Conservation (phyloP, 176 grass and related monocot genomes). For the Secale cereale region DNA sequence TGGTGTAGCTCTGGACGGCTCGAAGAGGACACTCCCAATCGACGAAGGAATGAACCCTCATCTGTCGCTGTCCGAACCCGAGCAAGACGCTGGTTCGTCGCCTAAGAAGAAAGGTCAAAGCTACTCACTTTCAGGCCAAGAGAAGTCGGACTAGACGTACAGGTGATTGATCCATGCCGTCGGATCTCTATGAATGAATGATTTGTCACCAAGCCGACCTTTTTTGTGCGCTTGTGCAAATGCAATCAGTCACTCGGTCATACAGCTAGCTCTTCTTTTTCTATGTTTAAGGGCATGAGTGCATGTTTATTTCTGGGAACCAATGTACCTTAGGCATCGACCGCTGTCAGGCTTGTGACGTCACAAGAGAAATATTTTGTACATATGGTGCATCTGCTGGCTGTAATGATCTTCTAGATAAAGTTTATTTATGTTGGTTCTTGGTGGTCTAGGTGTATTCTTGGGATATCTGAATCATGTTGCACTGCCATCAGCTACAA, state of each 20-base stretch:
- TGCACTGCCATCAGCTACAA: too few relatives aligned
- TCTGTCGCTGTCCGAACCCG: slow-evolving; percentile 56
- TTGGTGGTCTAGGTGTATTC: neutral
- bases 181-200: neutral
- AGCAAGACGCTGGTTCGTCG: slow-evolving; percentile 44
- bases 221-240: slow-evolving; percentile 63
- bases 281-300: neutral
- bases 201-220: slow-evolving; percentile 50
- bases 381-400: neutral
- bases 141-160: slow-evolving; percentile 49
- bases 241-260: neutral
- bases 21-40: slow-evolving; percentile 86
- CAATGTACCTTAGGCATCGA: neutral
- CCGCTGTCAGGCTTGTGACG: too few relatives aligned
- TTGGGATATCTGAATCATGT: neutral
- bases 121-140: slow-evolving; percentile 31
- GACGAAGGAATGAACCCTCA: slow-evolving; percentile 68
- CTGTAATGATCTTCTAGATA: neutral
- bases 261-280: neutral
- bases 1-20: slow-evolving; percentile 93
- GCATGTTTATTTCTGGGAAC: neutral
- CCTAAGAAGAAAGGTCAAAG: slow-evolving; percentile 41
- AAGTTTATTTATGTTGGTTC: neutral
- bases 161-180: slow-evolving; percentile 12
- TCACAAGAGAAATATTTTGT: neutral